Evolutionary conservation across 1,284 basidiomycete genomes (phyloP).

Genomic region (Cryptococcus sp.): DNA sequence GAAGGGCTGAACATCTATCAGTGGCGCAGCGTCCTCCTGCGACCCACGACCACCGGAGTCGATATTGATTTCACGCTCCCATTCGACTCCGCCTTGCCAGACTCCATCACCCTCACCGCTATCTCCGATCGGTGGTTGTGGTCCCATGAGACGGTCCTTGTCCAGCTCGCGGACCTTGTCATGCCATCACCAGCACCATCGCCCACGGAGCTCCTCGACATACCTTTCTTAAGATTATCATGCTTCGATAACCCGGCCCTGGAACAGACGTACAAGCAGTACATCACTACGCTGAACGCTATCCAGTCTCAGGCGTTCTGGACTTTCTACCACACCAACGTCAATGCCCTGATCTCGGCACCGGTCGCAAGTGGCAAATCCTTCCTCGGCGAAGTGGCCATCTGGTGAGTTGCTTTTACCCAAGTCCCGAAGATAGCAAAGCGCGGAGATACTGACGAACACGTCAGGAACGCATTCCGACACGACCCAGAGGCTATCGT

Average conservation of each 20-base stretch:
- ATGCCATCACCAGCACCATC: conserved; percentile 72
- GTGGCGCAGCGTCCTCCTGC: conserved; percentile 70
- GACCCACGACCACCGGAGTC: conserved; percentile 64
- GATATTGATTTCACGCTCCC: conserved; percentile 81
- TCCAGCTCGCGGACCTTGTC: conserved; percentile 68
- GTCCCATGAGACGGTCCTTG: conserved; percentile 71
- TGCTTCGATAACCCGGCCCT: conserved; percentile 60
- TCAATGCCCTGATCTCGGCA: conserved; percentile 77
- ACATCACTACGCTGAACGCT: conserved; percentile 68
- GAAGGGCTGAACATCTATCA: conserved; percentile 81
- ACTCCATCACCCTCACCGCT: conserved; percentile 77
- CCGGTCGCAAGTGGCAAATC: conserved; percentile 84
- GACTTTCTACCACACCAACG: conserved; percentile 70
- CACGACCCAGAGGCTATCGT: conserved; percentile 39
- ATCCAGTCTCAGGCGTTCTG: conserved; percentile 92
- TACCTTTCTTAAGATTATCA: conserved; percentile 73
- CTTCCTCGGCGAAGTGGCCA: conserved; percentile 66
- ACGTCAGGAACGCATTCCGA: conserved; percentile 47
- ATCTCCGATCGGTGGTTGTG: conserved; percentile 94
- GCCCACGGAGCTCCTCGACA: conserved; percentile 71
- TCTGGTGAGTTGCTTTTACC: conserved; percentile 61
- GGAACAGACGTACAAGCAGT: conserved; percentile 57
- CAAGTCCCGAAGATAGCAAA: background rate
- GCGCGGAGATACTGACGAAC: background rate
- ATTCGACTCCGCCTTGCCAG: conserved; percentile 63